Conservation (phyloP, 1,139 yeast genomes). For the Waltiozyma sp. region DNA sequence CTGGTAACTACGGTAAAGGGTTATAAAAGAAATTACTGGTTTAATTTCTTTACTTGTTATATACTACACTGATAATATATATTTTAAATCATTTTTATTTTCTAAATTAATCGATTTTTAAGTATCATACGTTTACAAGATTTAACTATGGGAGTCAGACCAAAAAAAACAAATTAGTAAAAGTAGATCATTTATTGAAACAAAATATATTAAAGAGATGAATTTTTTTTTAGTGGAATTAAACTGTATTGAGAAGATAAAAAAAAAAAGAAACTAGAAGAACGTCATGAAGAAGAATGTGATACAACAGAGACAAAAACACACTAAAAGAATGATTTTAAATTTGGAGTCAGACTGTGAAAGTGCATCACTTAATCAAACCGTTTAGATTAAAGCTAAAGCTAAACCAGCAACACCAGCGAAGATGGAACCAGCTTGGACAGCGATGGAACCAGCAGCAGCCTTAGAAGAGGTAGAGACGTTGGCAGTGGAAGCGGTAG, state of each 20-base stretch:
- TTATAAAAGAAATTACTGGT: conserved; percentile 20
- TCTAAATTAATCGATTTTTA: too few species aligned
- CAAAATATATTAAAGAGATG: neutral
- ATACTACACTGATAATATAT: too few species aligned
- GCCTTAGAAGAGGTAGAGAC: conserved; percentile 18
- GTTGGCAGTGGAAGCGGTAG: conserved; percentile 16
- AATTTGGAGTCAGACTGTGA: too few species aligned
- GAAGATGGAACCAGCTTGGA: conserved; percentile 38
- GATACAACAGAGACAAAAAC: too few species aligned
- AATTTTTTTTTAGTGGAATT: neutral
- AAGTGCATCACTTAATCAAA: neutral
- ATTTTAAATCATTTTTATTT: too few species aligned
- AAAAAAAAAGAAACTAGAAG: too few species aligned
- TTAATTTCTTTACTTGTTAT: neutral
- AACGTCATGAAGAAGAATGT: too few species aligned
- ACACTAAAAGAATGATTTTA: too few species aligned
- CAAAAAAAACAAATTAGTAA: too few species aligned
- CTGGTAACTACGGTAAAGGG: conserved; percentile 86
- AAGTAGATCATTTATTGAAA: neutral
- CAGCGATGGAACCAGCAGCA: conserved; percentile 25
- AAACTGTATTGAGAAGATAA: neutral
- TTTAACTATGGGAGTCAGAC: too few species aligned
- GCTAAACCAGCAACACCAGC: conserved; percentile 56
- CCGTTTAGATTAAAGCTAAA: conserved; percentile 47
- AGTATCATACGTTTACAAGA: too few species aligned